Base-by-base conservation (phyloP, 805 yeast genomes). In the Torulaspora delbrueckii region DNA sequence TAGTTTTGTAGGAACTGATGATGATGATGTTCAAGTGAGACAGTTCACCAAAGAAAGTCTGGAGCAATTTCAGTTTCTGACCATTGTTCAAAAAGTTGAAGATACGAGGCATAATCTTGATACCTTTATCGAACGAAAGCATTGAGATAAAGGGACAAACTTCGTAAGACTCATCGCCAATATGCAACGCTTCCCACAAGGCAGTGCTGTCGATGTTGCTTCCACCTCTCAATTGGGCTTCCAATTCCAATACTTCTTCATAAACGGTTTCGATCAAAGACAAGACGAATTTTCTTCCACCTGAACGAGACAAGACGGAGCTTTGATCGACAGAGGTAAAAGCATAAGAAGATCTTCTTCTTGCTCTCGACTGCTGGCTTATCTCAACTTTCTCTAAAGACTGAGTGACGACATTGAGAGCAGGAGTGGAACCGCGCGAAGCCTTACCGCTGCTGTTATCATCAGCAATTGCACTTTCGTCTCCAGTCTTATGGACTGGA, bases 51-150 rank as follows among this genome's bases (percentile, higher is more conserved):
- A 88, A 84, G 31, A 91, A 72, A 43, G 86, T 77, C 40, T 90
- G 86, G 44, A 87, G 77, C 46, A 87, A 73, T 28, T 90, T 82
- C 50, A 86, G 72, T 54, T 86, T 80, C 61, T 87, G 91, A 54
- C 84, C 87, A 54, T 83, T 75, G 33, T 78, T 71, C 59, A 91
- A 73, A 65, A 89, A 86, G 60, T 87, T 85, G 73, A 88, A 88
- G 48, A 87, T 76, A 68, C 99, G 81, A 42, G 93, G 89, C 70
- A 91, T 81, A 30, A 88, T 77, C 66, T 88, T 90, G 72, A 88
- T 81, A 46, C 95, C 93, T 68, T 91, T 91, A 57, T 86, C 86
- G 61, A 83, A 85, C 23, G 86, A 79, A 53, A 91, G 74, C 62
- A 87, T 80, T 54, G 89, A 87, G 43, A 89, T 78, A 59, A 90